Evolutionary conservation across 2,329 filamentous ascomycete genomes (phyloP), one percentile per base, ranked within the genome.

Genomic region (Neobulgaria alba): DNA sequence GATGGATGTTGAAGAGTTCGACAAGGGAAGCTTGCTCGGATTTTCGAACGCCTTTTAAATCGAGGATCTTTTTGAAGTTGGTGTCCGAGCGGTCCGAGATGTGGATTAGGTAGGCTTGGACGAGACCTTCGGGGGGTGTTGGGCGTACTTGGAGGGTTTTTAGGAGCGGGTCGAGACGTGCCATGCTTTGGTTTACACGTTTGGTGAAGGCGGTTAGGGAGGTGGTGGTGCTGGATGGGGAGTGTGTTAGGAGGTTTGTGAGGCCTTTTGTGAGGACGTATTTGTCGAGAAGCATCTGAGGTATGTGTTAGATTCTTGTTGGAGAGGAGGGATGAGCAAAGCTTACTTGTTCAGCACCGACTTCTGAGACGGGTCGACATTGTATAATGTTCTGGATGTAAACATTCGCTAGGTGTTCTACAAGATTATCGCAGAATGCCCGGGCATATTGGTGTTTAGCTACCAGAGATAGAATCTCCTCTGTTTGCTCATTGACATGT

Each of bases 41-140:
- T 58, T 88, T 90, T 47, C 82, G 77, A 45, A 98, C 82, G 34
- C 92, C 92, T 63, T 98, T 98, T 48, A 98, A 73, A 37, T 98
- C 92, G 33, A 98, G 77, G 45, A 98, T 84, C 66, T 95, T 96
- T 59, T 81, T 81, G 74, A 98, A 98, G 65, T 98, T 98, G 56
- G 78, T 76, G 60, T 96, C 92, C 49, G 84, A 94, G 41, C 85
- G 81, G 68, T 98, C 92, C 51, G 79, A 88, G 50, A 98, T 92
- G 65, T 96, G 92, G 62, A 96, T 94, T 23, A 98, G 79, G 61
- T 98, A 98, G 23, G 92, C 92, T 66, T 96, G 90, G 0, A 98
- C 89, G 3, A 98, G 76, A 2, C 86, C 90, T 67, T 98, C 92
- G 0, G 90, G 85, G 0, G 92, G 92, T 3, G 84, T 85, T 2